These are phyloP conservation scores for Papiliotrema nemorosa DNA, from an alignment of 1,284 basidiomycete species.

Conservation along the genomic window DNA sequence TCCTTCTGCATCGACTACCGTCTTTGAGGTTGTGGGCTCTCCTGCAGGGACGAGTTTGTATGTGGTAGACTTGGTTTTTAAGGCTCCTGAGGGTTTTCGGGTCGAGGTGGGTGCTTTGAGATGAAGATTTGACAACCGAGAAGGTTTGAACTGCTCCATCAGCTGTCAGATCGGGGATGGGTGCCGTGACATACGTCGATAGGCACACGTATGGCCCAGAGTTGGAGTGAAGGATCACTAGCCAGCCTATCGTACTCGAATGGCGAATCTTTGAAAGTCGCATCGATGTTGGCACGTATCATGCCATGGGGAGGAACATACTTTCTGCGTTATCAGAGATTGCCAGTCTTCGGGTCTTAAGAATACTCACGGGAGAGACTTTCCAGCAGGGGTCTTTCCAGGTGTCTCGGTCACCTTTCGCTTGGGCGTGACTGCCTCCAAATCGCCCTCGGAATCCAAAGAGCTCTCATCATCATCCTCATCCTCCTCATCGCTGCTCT, in stretches of 20 bases:
- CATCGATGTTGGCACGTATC: conserved; percentile 22
- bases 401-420: background rate
- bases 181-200: conserved; percentile 25
- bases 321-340: conserved; percentile 14
- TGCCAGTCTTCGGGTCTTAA: background rate
- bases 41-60: conserved; percentile 31
- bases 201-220: conserved; percentile 48
- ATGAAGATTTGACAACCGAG: conserved; percentile 25
- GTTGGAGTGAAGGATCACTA: conserved; percentile 31
- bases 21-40: conserved; percentile 5
- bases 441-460: conserved; percentile 24
- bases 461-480: conserved; percentile 1
- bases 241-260: conserved; percentile 44
- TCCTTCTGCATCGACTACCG: conserved; percentile 24
- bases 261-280: conserved; percentile 26
- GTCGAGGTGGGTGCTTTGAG: conserved; percentile 7
- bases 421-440: conserved; percentile 25
- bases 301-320: conserved; percentile 43
- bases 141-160: conserved; percentile 36
- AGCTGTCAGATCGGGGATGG: background rate
- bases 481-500: background rate
- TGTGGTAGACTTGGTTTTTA: conserved; percentile 24
- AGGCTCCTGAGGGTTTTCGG: background rate
- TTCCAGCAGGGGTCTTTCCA: background rate
- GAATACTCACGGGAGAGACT: conserved; percentile 14